Evolutionary conservation across 768 basidiomycete genomes (phyloP), one percentile per base, ranked within the genome.

Genomic region (Suillus brevipes): DNA sequence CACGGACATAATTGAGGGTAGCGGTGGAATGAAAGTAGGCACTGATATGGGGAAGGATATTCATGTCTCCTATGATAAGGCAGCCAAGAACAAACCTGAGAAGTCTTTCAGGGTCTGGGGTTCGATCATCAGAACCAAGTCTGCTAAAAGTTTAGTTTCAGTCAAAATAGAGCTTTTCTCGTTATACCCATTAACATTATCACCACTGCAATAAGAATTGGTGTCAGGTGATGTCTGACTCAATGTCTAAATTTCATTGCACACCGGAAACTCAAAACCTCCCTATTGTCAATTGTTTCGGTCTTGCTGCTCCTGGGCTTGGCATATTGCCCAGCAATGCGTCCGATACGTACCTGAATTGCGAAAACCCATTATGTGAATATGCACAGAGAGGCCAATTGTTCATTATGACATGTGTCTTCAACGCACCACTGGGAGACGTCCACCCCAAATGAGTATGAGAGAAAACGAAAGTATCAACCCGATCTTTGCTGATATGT

Each of bases 21-120:
- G 95, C 85, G 0, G 94, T 85, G 0, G 97, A 98, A 79, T 99
- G 90, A 80, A 98, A 98, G 83, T 99, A 99, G 2, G 97, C 95
- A 67, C 93, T 95, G 68, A 34, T 55, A 65, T 43, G 28, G n/a
- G 61, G 57, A 31, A 49, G 36, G 45, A 7, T 37, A 64, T 72
- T 62, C 70, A 71, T 65, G 16, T 57, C 23, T 0, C 47, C 23
- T 1, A 42, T 6, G 31, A 40, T 9, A 1, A 16, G 6, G 55
- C 52, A 12, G 61, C 43, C 20, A 61, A 50, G 60, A 69, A 90
- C 73, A 62, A 43, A 76, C 94, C 87, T 90, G 13, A 99, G 80
- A 10, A 99, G 81, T 23, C 97, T 86, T 66, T 95, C 89, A 0
- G 97, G 97, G 74, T 99, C 91, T 2, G 97, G 95, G 0, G 82